A percentile compares a stretch with the other conserved stretches of the same genome.
Evolutionary conservation across 306 rosid genomes (phyloP).

Genomic region (Styphnolobium japonicum): DNA sequence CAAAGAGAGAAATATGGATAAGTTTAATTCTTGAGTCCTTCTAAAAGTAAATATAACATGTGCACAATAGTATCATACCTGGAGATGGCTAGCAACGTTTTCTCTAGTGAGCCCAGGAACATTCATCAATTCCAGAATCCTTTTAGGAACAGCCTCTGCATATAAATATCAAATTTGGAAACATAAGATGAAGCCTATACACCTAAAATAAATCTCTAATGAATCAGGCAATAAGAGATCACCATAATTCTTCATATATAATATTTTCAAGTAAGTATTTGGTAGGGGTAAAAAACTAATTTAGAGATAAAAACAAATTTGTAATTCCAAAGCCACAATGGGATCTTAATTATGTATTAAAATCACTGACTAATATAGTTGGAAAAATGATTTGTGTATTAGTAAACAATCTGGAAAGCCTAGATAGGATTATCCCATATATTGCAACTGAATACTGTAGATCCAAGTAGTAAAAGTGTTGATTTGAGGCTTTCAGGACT

Average conservation of each 20-base stretch:
- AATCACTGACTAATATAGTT: neutral
- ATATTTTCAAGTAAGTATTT: neutral
- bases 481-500: neutral
- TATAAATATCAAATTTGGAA: slow-evolving; percentile 22
- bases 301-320: neutral
- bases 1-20: neutral
- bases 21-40: neutral
- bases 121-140: slow-evolving; percentile 94
- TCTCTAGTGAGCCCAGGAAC: slow-evolving; percentile 99
- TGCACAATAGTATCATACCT: slow-evolving; percentile 47
- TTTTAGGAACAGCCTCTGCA: slow-evolving; percentile 97
- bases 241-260: neutral
- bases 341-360: neutral
- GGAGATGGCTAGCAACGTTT: slow-evolving; percentile 99
- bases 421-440: neutral
- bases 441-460: neutral
- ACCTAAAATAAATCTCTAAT: neutral
- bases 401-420: neutral
- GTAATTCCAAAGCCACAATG: neutral
- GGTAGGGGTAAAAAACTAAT: neutral
- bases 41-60: neutral
- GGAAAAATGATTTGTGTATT: neutral
- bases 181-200: neutral
- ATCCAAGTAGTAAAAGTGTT: neutral
- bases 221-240: neutral